Evolutionary conservation across 345 rosid species (phyloP).

Genomic region (Acer yangbiense): DNA sequence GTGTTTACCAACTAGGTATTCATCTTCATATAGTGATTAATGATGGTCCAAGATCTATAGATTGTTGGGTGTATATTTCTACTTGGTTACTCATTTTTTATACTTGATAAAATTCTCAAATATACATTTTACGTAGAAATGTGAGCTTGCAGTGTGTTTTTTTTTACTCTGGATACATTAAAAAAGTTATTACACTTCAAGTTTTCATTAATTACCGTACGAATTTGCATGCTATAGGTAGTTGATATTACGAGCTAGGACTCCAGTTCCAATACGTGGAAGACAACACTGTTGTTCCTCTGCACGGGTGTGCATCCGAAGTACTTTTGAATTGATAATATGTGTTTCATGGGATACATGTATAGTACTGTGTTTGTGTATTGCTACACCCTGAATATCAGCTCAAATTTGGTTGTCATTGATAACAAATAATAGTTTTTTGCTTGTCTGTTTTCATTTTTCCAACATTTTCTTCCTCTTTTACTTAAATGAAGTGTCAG

Average conservation of each 20-base stretch:
- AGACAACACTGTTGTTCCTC: slow-evolving; percentile 1
- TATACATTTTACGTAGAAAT: not conserved
- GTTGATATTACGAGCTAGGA: not conserved
- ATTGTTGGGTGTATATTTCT: not conserved
- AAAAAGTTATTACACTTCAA: not conserved
- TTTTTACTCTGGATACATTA: not conserved
- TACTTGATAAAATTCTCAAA: not conserved
- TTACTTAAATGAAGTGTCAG: slow-evolving; percentile 26
- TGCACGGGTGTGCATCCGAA: not conserved
- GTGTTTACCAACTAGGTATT: not conserved
- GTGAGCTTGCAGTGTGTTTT: not conserved
- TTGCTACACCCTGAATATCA: not conserved
- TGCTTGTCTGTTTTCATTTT: not conserved
- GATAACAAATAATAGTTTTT: not conserved
- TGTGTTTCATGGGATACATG: not conserved
- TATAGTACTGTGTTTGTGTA: not conserved
- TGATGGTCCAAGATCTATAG: not conserved
- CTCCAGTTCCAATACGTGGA: not conserved
- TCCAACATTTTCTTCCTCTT: slow-evolving; percentile 2
- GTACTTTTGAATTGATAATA: slow-evolving; percentile 2
- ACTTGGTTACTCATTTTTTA: not conserved
- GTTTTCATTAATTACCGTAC: not conserved
- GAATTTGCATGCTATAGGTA: not conserved
- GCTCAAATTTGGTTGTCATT: not conserved
- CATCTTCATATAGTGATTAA: not conserved